phyloP scores from a whole-genome alignment of 169 alveolate species.

The Plasmodium inui region DNA sequence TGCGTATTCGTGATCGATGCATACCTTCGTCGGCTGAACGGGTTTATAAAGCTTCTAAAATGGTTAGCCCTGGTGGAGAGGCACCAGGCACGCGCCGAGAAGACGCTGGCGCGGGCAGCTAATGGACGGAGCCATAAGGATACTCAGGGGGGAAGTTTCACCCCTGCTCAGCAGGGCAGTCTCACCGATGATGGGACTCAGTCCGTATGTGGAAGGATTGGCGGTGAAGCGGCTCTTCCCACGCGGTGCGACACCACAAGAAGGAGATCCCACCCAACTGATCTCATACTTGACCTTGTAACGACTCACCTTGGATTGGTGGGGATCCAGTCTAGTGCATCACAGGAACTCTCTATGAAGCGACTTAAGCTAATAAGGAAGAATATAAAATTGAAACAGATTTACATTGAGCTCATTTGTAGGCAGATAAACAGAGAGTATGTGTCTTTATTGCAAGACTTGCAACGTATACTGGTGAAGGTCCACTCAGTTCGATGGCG shows the following conservation, averaged over 20 bases:
- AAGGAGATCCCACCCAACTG: too few species aligned
- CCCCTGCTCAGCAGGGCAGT: not conserved
- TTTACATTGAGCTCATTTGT: not conserved
- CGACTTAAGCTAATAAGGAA: not conserved
- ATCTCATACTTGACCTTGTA: too few species aligned
- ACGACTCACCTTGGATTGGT: too few species aligned
- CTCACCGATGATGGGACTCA: too few species aligned
- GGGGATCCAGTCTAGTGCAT: too few species aligned
- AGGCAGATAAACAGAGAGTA: not conserved
- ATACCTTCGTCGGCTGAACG: not conserved
- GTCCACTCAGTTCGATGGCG: too few species aligned
- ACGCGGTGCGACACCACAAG: too few species aligned
- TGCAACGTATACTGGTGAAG: not conserved
- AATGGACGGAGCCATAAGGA: not conserved
- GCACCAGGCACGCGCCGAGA: not conserved
- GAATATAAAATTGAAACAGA: constrained; percentile 1
- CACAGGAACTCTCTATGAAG: not conserved
- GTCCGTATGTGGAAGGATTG: too few species aligned
- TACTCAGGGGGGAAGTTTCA: not conserved
- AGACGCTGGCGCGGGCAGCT: not conserved
- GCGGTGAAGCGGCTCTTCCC: too few species aligned
- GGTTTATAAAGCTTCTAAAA: not conserved
- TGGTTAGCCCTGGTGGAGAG: not conserved
- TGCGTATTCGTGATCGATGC: not conserved
- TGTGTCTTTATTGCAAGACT: not conserved